Evolutionary conservation across 306 rosid genomes (phyloP).

Genomic region (Oxytropis ochrocephala): DNA sequence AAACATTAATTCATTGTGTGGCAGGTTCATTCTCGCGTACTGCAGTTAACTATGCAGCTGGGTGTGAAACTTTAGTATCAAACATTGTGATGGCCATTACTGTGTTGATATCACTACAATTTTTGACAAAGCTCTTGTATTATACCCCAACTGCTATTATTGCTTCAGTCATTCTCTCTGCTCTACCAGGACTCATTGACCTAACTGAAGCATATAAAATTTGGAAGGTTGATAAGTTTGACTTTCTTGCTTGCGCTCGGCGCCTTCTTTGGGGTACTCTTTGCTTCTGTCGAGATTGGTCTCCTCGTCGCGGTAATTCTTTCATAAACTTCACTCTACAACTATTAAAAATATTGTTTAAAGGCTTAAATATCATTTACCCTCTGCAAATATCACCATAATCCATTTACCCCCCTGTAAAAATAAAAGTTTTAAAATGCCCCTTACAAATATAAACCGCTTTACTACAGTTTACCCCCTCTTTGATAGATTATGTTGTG

Average conservation of each 20-base stretch:
- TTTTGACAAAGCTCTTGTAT: slow-evolving; percentile 60
- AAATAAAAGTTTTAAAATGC: too few relatives aligned
- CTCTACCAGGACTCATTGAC: slow-evolving; percentile 75
- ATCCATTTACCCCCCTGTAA: too few relatives aligned
- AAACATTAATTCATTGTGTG: neutral
- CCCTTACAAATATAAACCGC: too few relatives aligned
- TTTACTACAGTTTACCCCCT: too few relatives aligned
- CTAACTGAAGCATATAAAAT: slow-evolving; percentile 44
- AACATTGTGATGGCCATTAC: slow-evolving; percentile 73
- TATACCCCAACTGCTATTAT: slow-evolving; percentile 75
- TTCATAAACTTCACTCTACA: neutral
- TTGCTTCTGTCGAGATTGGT: slow-evolving; percentile 71
- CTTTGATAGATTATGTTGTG: too few relatives aligned
- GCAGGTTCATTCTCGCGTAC: slow-evolving; percentile 80
- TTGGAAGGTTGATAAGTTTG: slow-evolving; percentile 78
- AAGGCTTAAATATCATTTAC: too few relatives aligned
- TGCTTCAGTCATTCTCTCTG: slow-evolving; percentile 71
- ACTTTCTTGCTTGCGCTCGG: slow-evolving; percentile 63
- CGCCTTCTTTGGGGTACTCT: slow-evolving; percentile 73
- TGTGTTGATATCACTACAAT: slow-evolving; percentile 53
- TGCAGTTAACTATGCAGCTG: slow-evolving; percentile 73
- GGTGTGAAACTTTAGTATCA: slow-evolving; percentile 61
- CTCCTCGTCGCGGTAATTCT: slow-evolving; percentile 58
- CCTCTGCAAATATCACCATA: too few relatives aligned
- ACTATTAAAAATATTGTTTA: too few relatives aligned